Evolutionary conservation across 1,284 basidiomycete genomes (phyloP), one percentile per base, ranked within the genome.

Genomic region (Cryptococcus jaspeensis): DNA sequence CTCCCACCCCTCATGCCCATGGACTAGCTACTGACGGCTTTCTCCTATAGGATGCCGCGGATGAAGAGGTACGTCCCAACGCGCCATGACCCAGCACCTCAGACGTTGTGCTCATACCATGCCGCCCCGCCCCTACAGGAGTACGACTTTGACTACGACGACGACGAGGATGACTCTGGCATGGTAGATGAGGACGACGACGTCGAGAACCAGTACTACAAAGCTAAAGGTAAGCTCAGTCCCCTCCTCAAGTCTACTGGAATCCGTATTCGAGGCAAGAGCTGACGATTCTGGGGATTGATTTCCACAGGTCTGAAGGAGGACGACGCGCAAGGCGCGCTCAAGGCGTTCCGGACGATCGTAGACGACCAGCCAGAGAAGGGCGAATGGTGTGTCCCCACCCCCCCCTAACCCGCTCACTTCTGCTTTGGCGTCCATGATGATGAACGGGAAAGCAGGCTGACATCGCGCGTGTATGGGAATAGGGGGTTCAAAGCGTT

Each of bases 191-290:
- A 84, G 41, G 89, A 85, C 57, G 90, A 87, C n/a, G 94, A 97
- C 75, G 86, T 97, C 45, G 96, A 99, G 81, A 99, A 99, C 73
- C 86, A 93, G 84, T 99, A 99, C 80, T 99, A 99, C 78, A 89
- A 88, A 51, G 96, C 96, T 12, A 99, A 99, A 76, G 86, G 92
- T 95, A 65, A 59, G 86, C 74, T 38, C 41, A 13, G 11, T 22
- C 36, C 16, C 15, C 18, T 6, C 15, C 49, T 11, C 18, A 11
- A n/a, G 28, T 2, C n/a, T n/a, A n/a, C n/a, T n/a, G n/a, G n/a
- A n/a, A n/a, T n/a, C n/a, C n/a, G n/a, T n/a, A n/a, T n/a, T n/a
- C n/a, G n/a, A n/a, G n/a, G n/a, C n/a, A n/a, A n/a, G n/a, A n/a
- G n/a, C n/a, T n/a, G n/a, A n/a, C n/a, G n/a, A n/a, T n/a, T n/a